phyloP scores from a whole-genome alignment of 257 asterid species.

The Jaltomata sinuosa region DNA sequence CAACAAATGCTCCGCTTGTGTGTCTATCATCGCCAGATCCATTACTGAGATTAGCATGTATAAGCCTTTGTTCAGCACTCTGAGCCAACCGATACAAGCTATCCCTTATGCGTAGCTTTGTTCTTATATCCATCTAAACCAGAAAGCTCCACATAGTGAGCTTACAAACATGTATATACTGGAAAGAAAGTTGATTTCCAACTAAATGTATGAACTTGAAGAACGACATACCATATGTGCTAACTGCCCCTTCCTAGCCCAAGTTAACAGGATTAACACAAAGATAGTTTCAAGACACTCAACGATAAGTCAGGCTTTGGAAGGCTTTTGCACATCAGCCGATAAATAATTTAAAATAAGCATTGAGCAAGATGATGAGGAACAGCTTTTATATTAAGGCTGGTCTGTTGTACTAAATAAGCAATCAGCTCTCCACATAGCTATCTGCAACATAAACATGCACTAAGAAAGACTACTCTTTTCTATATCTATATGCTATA shows the following conservation, averaged over 20 bases:
- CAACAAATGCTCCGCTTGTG: slow-evolving; percentile 13
- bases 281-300: not conserved
- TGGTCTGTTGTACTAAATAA: not conserved
- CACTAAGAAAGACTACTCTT: not conserved
- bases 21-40: not conserved
- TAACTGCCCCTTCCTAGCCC: not conserved
- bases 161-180: not conserved
- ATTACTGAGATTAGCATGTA: not conserved
- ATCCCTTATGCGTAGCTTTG: not conserved
- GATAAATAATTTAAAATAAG: not conserved
- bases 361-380: not conserved
- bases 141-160: not conserved
- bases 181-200: not conserved
- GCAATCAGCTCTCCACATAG: not conserved
- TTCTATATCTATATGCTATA: not conserved
- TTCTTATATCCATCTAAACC: not conserved
- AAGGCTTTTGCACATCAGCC: not conserved
- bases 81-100: not conserved
- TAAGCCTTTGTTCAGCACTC: not conserved
- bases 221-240: not conserved
- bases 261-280: not conserved
- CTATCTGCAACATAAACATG: not conserved
- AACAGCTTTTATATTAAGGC: not conserved
- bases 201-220: not conserved
- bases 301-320: not conserved